Evolutionary conservation across 768 basidiomycete species (phyloP), one percentile per base, ranked within the genome.

Genomic region (Psilocybe subaeruginosa): DNA sequence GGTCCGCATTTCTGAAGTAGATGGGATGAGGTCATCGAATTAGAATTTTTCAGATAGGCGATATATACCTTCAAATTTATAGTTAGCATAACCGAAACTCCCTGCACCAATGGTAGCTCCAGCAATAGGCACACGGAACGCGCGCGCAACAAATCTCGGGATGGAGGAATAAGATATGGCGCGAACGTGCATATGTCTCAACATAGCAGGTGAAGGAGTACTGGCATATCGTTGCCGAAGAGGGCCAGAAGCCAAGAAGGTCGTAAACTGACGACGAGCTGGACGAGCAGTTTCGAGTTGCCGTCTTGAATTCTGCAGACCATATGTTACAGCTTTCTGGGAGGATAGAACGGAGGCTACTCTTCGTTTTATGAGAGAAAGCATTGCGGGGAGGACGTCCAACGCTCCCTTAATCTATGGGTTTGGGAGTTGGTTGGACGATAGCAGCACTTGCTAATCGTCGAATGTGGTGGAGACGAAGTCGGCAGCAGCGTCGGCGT

Each of bases 11-110:
- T 94, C 93, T 95, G 30, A 14, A 59, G 8, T 41, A 60, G 31
- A 55, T 64, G 39, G 54, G 52, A 31, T 23, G 30, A 55, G 19
- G 12, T 12, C 16, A 33, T 3, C 56, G 19, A 56, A 35, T 46
- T 7, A 4, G 0, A 57, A 35, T 19, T 8, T 19, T 2, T 17
- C 23, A 23, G 23, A 35, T 55, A 27, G 16, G 19, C 16, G 9
- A 29, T 23, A 17, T 83, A 65, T 62, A 94, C 96, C 93, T 80
- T 99, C 96, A 68, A 97, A 89, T 77, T 95, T 95, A 80, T 97
- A 97, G 73, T 97, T 95, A 19, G 95, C 96, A 76, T 97, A 99
- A 4, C 93, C 93, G 59, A 97, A 78, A 0, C 93, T 90, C 8
- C 96, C 96, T 0, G 91, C 95, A 3, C 96, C 96, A 27, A 96